phyloP scores from a whole-genome alignment of 2,329 filamentous ascomycete species.

The Cladorrhinum sp. region DNA sequence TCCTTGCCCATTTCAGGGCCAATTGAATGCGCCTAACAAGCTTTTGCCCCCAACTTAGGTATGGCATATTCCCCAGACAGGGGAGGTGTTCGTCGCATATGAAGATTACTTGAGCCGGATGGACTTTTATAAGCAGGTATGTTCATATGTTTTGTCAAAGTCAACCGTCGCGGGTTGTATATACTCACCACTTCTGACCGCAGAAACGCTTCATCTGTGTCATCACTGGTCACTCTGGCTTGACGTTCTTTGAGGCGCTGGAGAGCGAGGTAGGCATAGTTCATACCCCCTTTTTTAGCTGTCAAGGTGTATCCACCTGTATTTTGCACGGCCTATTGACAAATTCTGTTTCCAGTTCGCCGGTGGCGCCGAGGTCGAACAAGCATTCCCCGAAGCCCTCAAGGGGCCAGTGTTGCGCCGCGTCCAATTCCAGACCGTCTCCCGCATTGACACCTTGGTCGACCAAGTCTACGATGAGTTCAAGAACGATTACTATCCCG shows the following conservation, averaged over 20 bases:
- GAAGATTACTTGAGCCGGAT: conserved; percentile 81
- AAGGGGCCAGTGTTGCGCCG: conserved; percentile 87
- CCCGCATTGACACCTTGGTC: conserved; percentile 78
- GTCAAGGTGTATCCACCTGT: not conserved
- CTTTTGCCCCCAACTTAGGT: conserved; percentile 54
- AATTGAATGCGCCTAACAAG: conserved; percentile 3
- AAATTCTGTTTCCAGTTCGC: conserved; percentile 51
- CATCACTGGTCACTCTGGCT: conserved; percentile 86
- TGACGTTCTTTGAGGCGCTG: conserved; percentile 89
- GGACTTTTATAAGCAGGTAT: conserved; percentile 90
- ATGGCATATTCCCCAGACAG: conserved; percentile 87
- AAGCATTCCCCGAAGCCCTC: conserved; percentile 84
- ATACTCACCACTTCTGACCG: conserved; percentile 16
- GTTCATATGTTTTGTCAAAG: conserved; percentile 24
- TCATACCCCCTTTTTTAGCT: not conserved
- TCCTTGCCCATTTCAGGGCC: not conserved
- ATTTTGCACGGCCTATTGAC: conserved; percentile 29
- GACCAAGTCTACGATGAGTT: conserved; percentile 73
- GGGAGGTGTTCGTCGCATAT: conserved; percentile 85
- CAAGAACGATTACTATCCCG: conserved; percentile 86
- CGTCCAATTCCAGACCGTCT: conserved; percentile 87
- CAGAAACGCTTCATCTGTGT: conserved; percentile 91
- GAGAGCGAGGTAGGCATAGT: conserved; percentile 72
- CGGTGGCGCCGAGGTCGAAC: conserved; percentile 85
- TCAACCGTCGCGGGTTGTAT: not conserved